Conservation (phyloP, 148 eudicot genomes). For the Persicaria tinctoria region DNA sequence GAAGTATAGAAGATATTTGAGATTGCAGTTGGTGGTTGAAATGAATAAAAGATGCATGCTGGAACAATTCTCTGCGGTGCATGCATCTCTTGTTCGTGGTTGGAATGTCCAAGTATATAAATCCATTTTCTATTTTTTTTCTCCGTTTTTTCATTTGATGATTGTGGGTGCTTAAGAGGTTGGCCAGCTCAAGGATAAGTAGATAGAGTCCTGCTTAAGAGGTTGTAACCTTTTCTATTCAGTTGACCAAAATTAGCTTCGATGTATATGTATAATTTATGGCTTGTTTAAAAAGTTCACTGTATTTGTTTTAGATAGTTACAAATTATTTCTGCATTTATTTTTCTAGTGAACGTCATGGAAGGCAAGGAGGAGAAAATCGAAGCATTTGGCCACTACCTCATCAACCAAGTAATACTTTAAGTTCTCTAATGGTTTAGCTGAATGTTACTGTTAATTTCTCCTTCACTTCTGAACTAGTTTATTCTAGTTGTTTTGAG, state of each 20-base stretch:
- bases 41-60: slow-evolving; percentile 73
- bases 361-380: not conserved
- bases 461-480: not conserved
- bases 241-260: not conserved
- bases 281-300: not conserved
- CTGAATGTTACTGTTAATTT: not conserved
- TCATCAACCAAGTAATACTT: not conserved
- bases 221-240: not conserved
- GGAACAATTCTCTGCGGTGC: slow-evolving; percentile 82
- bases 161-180: not conserved
- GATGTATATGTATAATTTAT: not conserved
- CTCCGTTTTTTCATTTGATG: not conserved
- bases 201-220: not conserved
- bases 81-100: slow-evolving; percentile 77
- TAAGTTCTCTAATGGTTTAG: not conserved
- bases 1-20: slow-evolving; percentile 78
- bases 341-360: not conserved
- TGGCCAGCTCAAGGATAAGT: too few species aligned
- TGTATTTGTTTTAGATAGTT: not conserved
- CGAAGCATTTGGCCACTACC: not conserved
- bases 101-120: slow-evolving; percentile 83
- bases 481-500: not conserved
- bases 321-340: not conserved
- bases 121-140: slow-evolving; percentile 3
- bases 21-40: slow-evolving; percentile 64